Conservation (phyloP, 177 flowering plant genomes). For the Vitis hybrid region DNA sequence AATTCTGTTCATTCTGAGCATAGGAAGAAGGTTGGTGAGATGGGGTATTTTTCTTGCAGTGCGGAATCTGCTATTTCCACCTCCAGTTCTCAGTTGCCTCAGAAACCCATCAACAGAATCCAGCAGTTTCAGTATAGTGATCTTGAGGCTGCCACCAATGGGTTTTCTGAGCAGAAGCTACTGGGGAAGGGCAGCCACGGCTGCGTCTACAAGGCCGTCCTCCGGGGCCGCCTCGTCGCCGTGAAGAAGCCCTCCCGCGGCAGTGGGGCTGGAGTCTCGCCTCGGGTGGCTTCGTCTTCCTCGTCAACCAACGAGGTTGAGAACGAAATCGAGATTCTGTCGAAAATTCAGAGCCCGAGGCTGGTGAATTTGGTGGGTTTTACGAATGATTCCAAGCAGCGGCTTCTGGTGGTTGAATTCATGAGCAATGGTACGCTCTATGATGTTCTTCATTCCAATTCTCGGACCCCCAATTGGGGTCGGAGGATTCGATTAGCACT, state of each 20-base stretch:
- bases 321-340: slow-evolving; percentile 83
- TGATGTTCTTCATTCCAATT: slow-evolving; percentile 57
- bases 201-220: slow-evolving; percentile 65
- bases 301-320: slow-evolving; percentile 52
- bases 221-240: slow-evolving; percentile 68
- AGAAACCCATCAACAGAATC: slow-evolving; percentile 43
- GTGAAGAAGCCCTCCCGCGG: slow-evolving; percentile 52
- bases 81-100: slow-evolving; percentile 3
- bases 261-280: neutral
- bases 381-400: slow-evolving; percentile 35
- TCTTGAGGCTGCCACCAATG: slow-evolving; percentile 71
- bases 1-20: no score
- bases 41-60: no score
- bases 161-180: slow-evolving; percentile 65
- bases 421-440: slow-evolving; percentile 90
- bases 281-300: slow-evolving; percentile 7
- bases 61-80: slow-evolving; percentile 2
- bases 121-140: slow-evolving; percentile 63
- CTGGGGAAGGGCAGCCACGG: slow-evolving; percentile 86
- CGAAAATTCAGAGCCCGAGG: slow-evolving; percentile 66
- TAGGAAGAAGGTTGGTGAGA: no score
- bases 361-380: slow-evolving; percentile 84
- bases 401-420: slow-evolving; percentile 83
- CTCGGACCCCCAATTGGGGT: slow-evolving; percentile 66
- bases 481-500: slow-evolving; percentile 72